These are phyloP conservation scores for Takakia lepidozioides DNA, from an alignment of 225 moss, liverwort and hornwort genomes.

Conservation along the genomic window DNA sequence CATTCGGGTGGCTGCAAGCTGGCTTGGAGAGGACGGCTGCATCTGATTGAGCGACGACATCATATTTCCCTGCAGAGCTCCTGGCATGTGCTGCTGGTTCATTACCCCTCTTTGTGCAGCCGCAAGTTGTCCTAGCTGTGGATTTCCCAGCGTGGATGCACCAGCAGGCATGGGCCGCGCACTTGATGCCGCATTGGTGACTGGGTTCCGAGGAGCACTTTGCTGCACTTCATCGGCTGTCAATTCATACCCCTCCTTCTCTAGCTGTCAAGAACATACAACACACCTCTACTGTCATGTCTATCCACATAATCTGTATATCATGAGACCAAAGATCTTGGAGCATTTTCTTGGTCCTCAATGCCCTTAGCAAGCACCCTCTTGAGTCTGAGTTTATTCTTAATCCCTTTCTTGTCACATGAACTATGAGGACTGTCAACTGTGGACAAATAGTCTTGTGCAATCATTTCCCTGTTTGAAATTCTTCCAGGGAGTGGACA, in stretches of 20 bases:
- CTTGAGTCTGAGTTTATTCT: too few relatives aligned
- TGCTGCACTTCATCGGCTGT: slow-evolving; percentile 82
- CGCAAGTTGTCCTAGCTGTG: slow-evolving; percentile 58
- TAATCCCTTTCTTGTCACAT: too few relatives aligned
- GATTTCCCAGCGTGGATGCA: slow-evolving; percentile 78
- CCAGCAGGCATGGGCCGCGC: slow-evolving; percentile 98
- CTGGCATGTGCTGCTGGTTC: slow-evolving; percentile 71
- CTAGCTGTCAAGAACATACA: slow-evolving; percentile 42
- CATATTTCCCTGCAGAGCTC: slow-evolving; percentile 44
- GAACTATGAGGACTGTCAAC: too few relatives aligned
- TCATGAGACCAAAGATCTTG: too few relatives aligned
- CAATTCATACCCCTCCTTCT: slow-evolving; percentile 93
- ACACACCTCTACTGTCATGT: too few relatives aligned
- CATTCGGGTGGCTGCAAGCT: slow-evolving; percentile 89
- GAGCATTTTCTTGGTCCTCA: too few relatives aligned
- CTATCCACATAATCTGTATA: too few relatives aligned
- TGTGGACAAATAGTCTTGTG: too few relatives aligned
- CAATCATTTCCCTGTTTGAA: too few relatives aligned
- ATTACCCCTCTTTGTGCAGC: slow-evolving; percentile 59
- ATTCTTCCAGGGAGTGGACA: too few relatives aligned
- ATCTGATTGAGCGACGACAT: slow-evolving; percentile 58
- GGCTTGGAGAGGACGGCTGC: slow-evolving; percentile 90
- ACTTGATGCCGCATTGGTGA: slow-evolving; percentile 85
- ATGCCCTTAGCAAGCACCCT: too few relatives aligned
- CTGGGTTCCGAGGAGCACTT: slow-evolving; percentile 63